Evolutionary conservation across 768 basidiomycete genomes (phyloP).

Genomic region (Hemileccinum impolitum): DNA sequence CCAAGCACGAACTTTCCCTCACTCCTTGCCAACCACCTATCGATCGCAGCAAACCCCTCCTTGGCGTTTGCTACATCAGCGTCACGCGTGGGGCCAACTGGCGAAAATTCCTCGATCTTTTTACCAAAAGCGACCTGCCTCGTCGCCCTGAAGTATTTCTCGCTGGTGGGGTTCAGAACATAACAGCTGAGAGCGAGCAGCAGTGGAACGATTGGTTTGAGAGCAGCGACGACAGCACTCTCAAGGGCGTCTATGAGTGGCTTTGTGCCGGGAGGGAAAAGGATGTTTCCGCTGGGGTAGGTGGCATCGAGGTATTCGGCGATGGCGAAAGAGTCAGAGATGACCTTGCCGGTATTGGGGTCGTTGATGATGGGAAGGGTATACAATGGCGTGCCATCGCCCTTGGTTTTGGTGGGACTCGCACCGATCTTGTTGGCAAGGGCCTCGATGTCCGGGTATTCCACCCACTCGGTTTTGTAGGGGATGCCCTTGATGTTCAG

Average conservation of each 20-base stretch:
- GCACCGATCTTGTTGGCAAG: constrained; percentile 33
- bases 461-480: constrained; percentile 43
- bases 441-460: constrained; percentile 39
- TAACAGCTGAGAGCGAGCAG: constrained; percentile 12
- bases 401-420: constrained; percentile 26
- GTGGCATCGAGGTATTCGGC: constrained; percentile 44
- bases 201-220: constrained; percentile 9
- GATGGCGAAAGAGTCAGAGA: constrained; percentile 42
- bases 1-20: constrained; percentile 35
- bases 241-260: constrained; percentile 42
- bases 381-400: constrained; percentile 33
- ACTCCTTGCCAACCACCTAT: constrained; percentile 30
- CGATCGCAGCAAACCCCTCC: constrained; percentile 24
- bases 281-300: constrained; percentile 35
- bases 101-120: constrained; percentile 36
- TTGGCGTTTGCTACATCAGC: constrained; percentile 28
- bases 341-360: constrained; percentile 30
- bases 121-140: constrained; percentile 31
- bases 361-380: constrained; percentile 44
- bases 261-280: constrained; percentile 41
- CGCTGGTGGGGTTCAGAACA: constrained; percentile 27
- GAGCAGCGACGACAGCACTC: constrained; percentile 6
- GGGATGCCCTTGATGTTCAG: constrained; percentile 41
- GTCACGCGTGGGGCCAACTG: constrained; percentile 24
- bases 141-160: constrained; percentile 33